Conservation (phyloP, 208 protist species). For the Phytomonas sp. region DNA sequence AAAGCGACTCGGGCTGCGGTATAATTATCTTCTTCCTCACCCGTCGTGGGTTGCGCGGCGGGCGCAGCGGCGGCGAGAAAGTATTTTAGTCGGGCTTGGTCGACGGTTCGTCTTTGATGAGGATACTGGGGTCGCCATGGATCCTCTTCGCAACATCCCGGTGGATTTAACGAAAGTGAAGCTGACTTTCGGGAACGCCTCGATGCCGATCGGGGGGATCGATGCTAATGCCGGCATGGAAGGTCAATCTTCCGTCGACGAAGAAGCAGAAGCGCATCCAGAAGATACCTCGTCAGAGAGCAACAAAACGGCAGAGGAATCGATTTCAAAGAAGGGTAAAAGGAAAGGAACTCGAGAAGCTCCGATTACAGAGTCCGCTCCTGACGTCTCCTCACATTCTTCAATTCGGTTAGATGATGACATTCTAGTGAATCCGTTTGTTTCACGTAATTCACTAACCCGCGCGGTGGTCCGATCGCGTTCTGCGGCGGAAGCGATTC, state of each 20-base stretch:
- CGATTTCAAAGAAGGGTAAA: background rate
- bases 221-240: background rate
- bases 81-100: constrained; percentile 60
- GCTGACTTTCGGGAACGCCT: constrained; percentile 14
- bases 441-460: constrained; percentile 29
- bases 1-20: constrained; percentile 64
- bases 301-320: background rate
- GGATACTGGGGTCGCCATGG: constrained; percentile 15
- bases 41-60: constrained; percentile 81
- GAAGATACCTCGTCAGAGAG: background rate
- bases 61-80: constrained; percentile 49
- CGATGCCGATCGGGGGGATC: background rate
- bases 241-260: background rate
- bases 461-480: constrained; percentile 47
- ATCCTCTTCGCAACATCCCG: constrained; percentile 33
- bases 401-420: constrained; percentile 9
- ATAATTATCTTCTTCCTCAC: constrained; percentile 82
- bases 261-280: background rate
- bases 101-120: constrained; percentile 66
- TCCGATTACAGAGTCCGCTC: background rate
- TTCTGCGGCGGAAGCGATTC: constrained; percentile 44
- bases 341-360: background rate
- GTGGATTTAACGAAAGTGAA: constrained; percentile 30
- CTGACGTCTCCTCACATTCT: background rate
- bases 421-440: constrained; percentile 40